Evolutionary conservation across 2,329 filamentous ascomycete genomes (phyloP), one percentile per base, ranked within the genome.

Genomic region (Fusarium burgessii): DNA sequence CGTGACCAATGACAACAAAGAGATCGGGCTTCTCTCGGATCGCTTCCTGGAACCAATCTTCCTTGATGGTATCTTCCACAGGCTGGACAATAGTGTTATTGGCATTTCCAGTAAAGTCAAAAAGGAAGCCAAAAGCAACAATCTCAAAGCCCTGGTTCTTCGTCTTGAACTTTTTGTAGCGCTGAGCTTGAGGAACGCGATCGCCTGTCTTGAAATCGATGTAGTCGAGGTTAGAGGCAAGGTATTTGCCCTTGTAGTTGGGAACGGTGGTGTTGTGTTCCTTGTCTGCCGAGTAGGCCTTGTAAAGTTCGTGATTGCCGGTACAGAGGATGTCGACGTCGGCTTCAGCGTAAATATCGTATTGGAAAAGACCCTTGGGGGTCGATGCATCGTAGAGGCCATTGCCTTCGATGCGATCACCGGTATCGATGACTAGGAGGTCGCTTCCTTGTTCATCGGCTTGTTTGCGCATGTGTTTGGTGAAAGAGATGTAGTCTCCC

Each of bases 401-500:
- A 78, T 97, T 98, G 38, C 95, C 94, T 80, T 98, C 96, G 74
- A 98, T 89, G 10, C 95, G 89, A 78, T 98, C 96, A 66, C 96
- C 96, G 1, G 95, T 98, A 79, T 99, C 96, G 70, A 99, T 85
- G n/a, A 99, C 84, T n/a, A 99, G 84, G 18, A 99, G 84, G 79
- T 99, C 96, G 32, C 89, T 89, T 46, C 94, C 94, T 57, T 91
- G 86, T 2, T 90, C 88, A 77, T 98, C 93, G 59, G 94, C 94
- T 77, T 89, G 91, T 72, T 90, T 87, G 60, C 89, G 92, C 86
- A 99, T 89, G 78, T 95, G 94, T 38, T 91, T 86, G 36, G 94
- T 90, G 78, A 99, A 98, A 10, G 95, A 98, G 76, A 98, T 88
- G 81, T 98, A 99, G 82, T 99, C 96, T 63, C 96, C 96, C 94